A percentile compares a stretch with the other conserved stretches of the same genome.
phyloP scores from a whole-genome alignment of 768 basidiomycete genomes.

The Cystobasidium tubakii region DNA sequence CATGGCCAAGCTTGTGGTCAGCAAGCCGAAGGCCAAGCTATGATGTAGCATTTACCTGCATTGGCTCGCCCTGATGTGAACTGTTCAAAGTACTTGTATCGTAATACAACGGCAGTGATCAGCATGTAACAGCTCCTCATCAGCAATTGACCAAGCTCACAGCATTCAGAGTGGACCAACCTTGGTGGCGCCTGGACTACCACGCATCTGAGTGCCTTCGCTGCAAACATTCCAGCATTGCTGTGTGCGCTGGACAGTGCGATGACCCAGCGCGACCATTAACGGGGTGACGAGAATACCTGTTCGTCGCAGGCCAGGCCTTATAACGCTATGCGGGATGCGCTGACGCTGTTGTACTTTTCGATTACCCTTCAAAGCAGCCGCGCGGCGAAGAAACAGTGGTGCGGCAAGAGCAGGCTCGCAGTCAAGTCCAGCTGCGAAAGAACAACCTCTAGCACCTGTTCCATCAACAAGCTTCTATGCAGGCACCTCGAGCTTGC shows the following conservation, averaged over 20 bases:
- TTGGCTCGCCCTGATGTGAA: too few species aligned
- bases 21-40: constrained; percentile 4
- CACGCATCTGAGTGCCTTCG: not conserved
- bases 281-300: not conserved
- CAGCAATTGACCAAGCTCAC: too few species aligned
- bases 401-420: not conserved
- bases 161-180: not conserved
- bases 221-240: not conserved
- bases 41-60: not conserved
- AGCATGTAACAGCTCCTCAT: too few species aligned
- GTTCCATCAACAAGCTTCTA: not conserved
- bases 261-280: not conserved
- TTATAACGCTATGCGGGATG: not conserved
- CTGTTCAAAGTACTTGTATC: too few species aligned
- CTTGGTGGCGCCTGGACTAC: too few species aligned
- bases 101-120: too few species aligned
- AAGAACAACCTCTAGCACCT: not conserved
- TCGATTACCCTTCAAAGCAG: not conserved
- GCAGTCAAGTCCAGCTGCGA: not conserved
- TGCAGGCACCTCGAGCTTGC: not conserved
- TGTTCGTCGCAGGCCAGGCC: not conserved
- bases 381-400: not conserved
- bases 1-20: constrained; percentile 49
- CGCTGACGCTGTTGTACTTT: not conserved
- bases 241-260: not conserved